Percentiles rank a stretch among this genome's conserved stretches.
These are phyloP conservation scores for Grosmannia penicillata DNA, from an alignment of 2,329 filamentous ascomycete genomes.

Conservation along the genomic window DNA sequence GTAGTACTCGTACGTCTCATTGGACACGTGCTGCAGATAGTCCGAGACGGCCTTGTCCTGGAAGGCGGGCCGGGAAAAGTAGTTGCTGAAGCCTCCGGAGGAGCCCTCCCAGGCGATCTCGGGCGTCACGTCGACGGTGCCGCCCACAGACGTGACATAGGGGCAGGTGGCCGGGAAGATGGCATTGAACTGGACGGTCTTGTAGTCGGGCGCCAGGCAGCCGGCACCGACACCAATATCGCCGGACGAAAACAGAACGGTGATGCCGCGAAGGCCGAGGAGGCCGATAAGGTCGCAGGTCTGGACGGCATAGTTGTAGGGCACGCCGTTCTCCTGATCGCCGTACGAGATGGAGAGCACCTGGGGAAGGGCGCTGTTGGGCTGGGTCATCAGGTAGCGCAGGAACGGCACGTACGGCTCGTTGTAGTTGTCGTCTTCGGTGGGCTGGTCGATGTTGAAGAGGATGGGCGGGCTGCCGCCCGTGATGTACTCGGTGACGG, in stretches of 20 bases:
- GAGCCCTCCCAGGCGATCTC: constrained; percentile 39
- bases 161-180: constrained; percentile 29
- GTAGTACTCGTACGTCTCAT: constrained; percentile 31
- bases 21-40: constrained; percentile 22
- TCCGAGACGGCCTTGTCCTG: constrained; percentile 29
- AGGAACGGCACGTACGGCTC: constrained; percentile 55
- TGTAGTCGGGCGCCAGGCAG: constrained; percentile 14
- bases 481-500: constrained; percentile 16
- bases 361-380: constrained; percentile 39
- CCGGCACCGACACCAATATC: constrained; percentile 27
- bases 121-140: constrained; percentile 30
- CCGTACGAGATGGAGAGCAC: constrained; percentile 58
- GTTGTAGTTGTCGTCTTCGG: constrained; percentile 30
- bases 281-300: constrained; percentile 45
- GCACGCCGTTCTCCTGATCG: constrained; percentile 44
- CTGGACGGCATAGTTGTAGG: constrained; percentile 36
- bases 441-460: constrained; percentile 15
- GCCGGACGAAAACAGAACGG: constrained; percentile 50
- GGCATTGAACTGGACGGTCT: constrained; percentile 25
- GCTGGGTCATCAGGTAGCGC: constrained; percentile 39
- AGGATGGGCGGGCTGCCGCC: constrained; percentile 14
- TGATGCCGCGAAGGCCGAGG: constrained; percentile 50
- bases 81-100: constrained; percentile 35
- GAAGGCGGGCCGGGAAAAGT: constrained; percentile 27
- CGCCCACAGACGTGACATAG: constrained; percentile 48